Conservation (phyloP, 225 moss, liverwort and hornwort species). For the Marchantia polymorpha region DNA sequence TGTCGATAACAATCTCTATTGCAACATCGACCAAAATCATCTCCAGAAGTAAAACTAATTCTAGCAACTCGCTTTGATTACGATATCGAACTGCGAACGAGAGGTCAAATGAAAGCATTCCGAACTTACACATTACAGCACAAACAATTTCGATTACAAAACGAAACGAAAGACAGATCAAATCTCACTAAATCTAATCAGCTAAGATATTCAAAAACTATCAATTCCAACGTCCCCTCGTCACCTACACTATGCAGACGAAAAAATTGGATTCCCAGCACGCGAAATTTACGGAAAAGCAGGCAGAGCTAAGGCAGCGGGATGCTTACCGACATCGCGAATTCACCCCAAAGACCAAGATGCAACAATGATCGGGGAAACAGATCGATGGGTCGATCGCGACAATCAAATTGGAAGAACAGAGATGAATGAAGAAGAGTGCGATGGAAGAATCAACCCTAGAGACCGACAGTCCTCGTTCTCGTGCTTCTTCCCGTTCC, state of each 20-base stretch:
- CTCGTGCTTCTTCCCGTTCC: no score
- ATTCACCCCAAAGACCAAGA: not conserved
- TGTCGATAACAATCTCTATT: not conserved
- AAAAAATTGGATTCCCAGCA: not conserved
- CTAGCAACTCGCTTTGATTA: not conserved
- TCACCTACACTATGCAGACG: not conserved
- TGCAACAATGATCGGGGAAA: not conserved
- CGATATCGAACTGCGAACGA: not conserved
- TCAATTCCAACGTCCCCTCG: not conserved
- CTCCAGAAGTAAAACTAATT: not conserved
- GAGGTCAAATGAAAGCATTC: no score
- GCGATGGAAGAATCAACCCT: conserved; percentile 10
- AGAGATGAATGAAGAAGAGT: not conserved
- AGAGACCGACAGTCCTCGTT: not conserved
- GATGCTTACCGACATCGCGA: conserved; percentile 16
- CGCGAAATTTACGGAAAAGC: not conserved
- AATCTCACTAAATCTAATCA: not conserved
- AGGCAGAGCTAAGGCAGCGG: not conserved
- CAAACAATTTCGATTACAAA: not conserved
- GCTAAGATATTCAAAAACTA: not conserved
- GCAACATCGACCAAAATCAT: not conserved
- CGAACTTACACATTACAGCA: not conserved
- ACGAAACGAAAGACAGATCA: not conserved
- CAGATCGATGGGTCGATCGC: conserved; percentile 1
- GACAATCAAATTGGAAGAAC: not conserved